Evolutionary conservation across 306 rosid species (phyloP), one percentile per base, ranked within the genome.

Genomic region (Dalbergia oliveri): DNA sequence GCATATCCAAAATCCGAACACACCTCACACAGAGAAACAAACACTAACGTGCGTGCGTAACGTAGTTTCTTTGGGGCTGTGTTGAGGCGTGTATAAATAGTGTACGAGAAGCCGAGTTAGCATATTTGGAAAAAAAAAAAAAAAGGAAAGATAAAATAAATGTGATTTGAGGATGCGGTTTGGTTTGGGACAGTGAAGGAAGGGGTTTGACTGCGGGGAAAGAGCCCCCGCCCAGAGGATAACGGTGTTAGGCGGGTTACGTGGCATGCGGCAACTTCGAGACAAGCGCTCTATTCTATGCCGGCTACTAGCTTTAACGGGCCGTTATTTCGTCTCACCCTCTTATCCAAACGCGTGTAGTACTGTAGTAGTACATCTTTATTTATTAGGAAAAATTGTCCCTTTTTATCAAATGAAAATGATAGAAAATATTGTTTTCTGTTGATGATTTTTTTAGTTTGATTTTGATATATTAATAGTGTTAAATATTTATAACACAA

Each of bases 211-310:
- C 60, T 54, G 58, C 26, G 76, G 72, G 69, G 15, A 72, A 47
- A 21, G 58, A 74, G 86, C 73, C 88, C 88, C 88, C 88, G 90
- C 87, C 90, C 90, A 76, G 3, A 84, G 50, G 50, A 66, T 66
- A 79, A 65, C 63, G 79, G 26, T 77, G 83, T 66, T 9, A 45
- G 78, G 3, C 0, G 3, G 79, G 69, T 18, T 81, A 88, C 89
- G 89, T 86, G 89, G 86, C 89, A 66, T 23, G 82, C 82, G 85
- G 87, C 70, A 85, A 66, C 75, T 85, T 78, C 89, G 88, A 86
- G 89, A 82, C 84, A 85, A 81, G 83, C 84, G 89, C 81, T 50
- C 23, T 18, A 16, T 6, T 6, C 60, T 16, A 0, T 86, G 91
- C 89, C 89, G 89, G 88, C 91, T 78, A 80, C 81, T 70, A 83